Base-by-base conservation (phyloP, 495 filamentous ascomycete species). In the Aspergillus asperescens region DNA sequence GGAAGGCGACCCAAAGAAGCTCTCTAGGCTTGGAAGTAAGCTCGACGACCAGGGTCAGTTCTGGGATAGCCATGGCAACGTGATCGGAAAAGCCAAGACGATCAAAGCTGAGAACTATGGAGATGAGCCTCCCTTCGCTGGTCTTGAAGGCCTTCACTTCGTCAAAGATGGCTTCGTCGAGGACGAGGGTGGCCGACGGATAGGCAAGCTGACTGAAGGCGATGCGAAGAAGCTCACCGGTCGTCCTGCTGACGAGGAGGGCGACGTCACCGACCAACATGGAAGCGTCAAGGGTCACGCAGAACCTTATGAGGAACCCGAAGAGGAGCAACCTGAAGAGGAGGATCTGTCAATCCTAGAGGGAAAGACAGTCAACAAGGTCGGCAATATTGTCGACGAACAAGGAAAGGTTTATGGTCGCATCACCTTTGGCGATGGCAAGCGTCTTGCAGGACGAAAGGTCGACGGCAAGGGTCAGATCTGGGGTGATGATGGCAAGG, bases 301-400 rank as follows among this genome's bases (percentile, higher is more conserved):
- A 24, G 81, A 85, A 61, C 78, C 78, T 42, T 80, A 70, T 24
- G 77, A 76, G 29, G 55, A 62, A 43, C 63, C 64, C 7, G 68
- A 70, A 16, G 50, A 54, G n/a, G 56, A 58, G 51, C 23, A 80
- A 57, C 70, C 72, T 25, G 79, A 78, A 58, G 72, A 80, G 52
- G 60, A 70, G 3, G 88, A 94, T 57, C 73, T 81, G 39, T 89
- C 85, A 3, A 67, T 77, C 12, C 75, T 94, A 5, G 88, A 87
- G 4, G 89, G 89, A 47, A 89, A 89, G 77, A 79, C 83, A 4
- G 86, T 93, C 62, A 95, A 95, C 72, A 93, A 93, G 68, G 77
- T 75, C 7, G 89, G 89, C 40, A 91, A 92, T 38, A 80, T 91
- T 15, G 89, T 95, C 50, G 89, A 95, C 61, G 66, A 68, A 20